These are phyloP conservation scores for Coemansia asiatica DNA, from an alignment of 192 early-diverging fungal species.

Conservation along the genomic window DNA sequence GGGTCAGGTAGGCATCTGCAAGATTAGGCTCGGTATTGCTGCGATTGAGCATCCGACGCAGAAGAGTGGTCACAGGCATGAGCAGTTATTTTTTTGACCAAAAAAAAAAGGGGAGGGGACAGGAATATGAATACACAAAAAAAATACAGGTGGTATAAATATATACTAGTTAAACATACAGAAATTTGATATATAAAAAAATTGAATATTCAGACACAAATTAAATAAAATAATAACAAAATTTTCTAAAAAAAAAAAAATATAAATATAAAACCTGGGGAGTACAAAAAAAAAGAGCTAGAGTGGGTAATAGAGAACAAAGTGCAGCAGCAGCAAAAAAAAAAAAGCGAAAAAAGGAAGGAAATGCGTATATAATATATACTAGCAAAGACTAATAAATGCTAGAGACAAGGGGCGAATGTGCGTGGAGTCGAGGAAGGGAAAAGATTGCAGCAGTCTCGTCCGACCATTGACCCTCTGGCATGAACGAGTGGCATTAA, in stretches of 20 bases:
- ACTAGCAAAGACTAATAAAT: neutral
- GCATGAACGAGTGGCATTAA: no score
- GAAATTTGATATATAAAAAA: no score
- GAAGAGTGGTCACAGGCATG: constrained; percentile 36
- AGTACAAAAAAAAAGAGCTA: no score
- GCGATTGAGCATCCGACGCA: constrained; percentile 42
- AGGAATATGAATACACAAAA: neutral
- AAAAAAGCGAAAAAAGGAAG: neutral
- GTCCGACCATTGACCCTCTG: neutral
- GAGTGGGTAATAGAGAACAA: no score
- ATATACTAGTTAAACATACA: neutral
- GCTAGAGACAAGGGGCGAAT: neutral
- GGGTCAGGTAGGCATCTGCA: constrained; percentile 6
- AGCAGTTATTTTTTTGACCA: neutral
- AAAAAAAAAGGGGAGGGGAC: neutral
- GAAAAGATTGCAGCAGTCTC: neutral
- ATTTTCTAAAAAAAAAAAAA: no score
- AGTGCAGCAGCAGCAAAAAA: no score
- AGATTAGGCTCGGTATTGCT: constrained; percentile 17
- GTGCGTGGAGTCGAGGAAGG: no score
- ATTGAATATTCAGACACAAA: no score
- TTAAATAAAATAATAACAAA: no score
- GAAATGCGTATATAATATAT: neutral
- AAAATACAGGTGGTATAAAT: neutral
- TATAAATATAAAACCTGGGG: no score